phyloP scores from a whole-genome alignment of 163 green algal genomes.

The Scenedesmus sp. region DNA sequence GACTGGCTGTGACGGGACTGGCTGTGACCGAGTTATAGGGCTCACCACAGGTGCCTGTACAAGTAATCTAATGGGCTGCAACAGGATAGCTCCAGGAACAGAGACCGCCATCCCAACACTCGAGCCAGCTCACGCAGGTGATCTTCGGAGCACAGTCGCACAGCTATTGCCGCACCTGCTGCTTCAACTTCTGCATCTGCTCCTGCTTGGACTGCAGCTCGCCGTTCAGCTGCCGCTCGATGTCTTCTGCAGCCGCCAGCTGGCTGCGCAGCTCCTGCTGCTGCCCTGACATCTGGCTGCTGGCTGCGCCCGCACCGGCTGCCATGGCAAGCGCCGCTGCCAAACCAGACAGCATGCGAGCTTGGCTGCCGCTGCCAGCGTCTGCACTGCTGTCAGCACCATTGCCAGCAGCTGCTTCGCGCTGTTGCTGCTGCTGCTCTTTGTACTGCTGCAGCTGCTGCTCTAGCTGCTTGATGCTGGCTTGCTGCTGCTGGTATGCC shows the following conservation, averaged over 20 bases:
- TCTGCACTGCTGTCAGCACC: neutral
- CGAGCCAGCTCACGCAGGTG: too few species aligned
- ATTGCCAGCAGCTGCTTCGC: neutral
- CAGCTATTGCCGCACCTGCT: neutral
- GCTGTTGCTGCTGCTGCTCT: conserved; percentile 4
- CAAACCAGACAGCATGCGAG: neutral
- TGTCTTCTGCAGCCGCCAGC: neutral
- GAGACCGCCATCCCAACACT: too few species aligned
- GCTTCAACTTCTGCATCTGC: conserved; percentile 28
- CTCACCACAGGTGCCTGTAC: too few species aligned
- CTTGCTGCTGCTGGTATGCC: conserved; percentile 18
- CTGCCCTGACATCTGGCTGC: conserved; percentile 16
- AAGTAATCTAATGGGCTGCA: too few species aligned
- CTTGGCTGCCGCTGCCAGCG: neutral
- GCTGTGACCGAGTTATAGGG: too few species aligned
- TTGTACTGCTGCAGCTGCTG: conserved; percentile 9
- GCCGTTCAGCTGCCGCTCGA: conserved; percentile 4
- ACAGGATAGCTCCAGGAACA: too few species aligned
- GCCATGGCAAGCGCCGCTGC: conserved; percentile 17
- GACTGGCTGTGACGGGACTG: too few species aligned
- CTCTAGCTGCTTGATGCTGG: conserved; percentile 9
- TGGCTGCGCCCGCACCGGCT: conserved; percentile 16
- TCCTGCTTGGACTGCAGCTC: neutral
- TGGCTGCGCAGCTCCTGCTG: neutral
- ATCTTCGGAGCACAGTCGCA: too few species aligned